These are phyloP conservation scores for Blastobotrys parvus DNA, from an alignment of 805 yeast genomes.

Conservation along the genomic window DNA sequence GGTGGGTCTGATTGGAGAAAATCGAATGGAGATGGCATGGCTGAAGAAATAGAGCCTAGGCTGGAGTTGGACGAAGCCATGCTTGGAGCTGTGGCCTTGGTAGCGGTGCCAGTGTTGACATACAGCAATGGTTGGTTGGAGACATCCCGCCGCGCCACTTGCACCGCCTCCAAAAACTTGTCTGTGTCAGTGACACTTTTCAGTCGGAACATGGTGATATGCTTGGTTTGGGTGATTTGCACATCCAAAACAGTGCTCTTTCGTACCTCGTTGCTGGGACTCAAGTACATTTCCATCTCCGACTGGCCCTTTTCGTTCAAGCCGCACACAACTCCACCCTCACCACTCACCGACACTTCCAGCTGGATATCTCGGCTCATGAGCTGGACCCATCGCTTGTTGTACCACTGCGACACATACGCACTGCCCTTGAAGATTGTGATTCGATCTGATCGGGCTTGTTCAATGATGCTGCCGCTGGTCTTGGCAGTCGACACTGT, in stretches of 20 bases:
- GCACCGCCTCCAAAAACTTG: conserved; percentile 15
- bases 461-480: background rate
- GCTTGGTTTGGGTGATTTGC: conserved; percentile 11
- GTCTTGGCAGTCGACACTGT: background rate
- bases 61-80: conserved; percentile 1
- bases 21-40: background rate
- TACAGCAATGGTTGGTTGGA: conserved; percentile 17
- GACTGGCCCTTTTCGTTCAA: conserved; percentile 2
- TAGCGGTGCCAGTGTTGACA: background rate
- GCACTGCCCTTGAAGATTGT: conserved; percentile 13
- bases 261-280: conserved; percentile 13
- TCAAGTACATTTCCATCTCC: conserved; percentile 6
- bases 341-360: conserved; percentile 15
- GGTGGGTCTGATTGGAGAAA: no score
- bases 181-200: conserved; percentile 10
- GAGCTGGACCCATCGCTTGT: conserved; percentile 11
- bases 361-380: conserved; percentile 6
- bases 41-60: background rate
- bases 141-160: conserved; percentile 13
- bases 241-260: conserved; percentile 18
- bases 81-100: background rate
- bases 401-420: conserved; percentile 13
- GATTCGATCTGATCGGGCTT: conserved; percentile 4
- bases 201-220: conserved; percentile 18
- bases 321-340: conserved; percentile 11